phyloP scores from a whole-genome alignment of 2,329 filamentous ascomycete genomes.

The Fusarium bactridioides region DNA sequence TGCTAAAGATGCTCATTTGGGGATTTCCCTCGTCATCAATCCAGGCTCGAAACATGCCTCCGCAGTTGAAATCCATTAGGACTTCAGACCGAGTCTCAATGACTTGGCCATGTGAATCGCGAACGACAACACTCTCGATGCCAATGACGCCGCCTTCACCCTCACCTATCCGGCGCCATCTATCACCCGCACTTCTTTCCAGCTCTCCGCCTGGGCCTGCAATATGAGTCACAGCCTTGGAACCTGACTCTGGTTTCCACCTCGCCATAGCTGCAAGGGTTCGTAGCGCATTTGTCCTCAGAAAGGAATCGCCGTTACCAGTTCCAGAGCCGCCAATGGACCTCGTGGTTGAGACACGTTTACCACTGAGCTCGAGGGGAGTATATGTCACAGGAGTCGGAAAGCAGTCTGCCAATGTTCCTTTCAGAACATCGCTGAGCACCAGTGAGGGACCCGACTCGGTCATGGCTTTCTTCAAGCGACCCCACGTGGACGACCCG shows the following conservation, averaged over 20 bases:
- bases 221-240: constrained; percentile 68
- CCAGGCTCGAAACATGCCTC: constrained; percentile 87
- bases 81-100: constrained; percentile 59
- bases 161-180: constrained; percentile 78
- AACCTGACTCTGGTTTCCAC: constrained; percentile 62
- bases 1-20: constrained; percentile 57
- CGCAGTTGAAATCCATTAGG: constrained; percentile 83
- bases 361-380: constrained; percentile 36
- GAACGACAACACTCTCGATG: constrained; percentile 67
- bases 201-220: constrained; percentile 77
- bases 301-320: constrained; percentile 88
- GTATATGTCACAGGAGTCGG: constrained; percentile 56
- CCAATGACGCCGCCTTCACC: constrained; percentile 89
- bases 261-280: constrained; percentile 77
- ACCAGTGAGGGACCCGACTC: constrained; percentile 16
- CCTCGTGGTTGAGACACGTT: constrained; percentile 34
- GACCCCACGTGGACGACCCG: constrained; percentile 12
- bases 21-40: constrained; percentile 67
- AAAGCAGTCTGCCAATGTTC: constrained; percentile 67
- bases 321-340: constrained; percentile 75
- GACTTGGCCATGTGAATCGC: constrained; percentile 52
- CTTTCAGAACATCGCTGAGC: constrained; percentile 51
- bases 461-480: constrained; percentile 15
- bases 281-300: constrained; percentile 74
- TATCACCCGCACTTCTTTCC: constrained; percentile 74